These are phyloP conservation scores for Neonectria hederae DNA, from an alignment of 2,329 filamentous ascomycete genomes.

Conservation along the genomic window DNA sequence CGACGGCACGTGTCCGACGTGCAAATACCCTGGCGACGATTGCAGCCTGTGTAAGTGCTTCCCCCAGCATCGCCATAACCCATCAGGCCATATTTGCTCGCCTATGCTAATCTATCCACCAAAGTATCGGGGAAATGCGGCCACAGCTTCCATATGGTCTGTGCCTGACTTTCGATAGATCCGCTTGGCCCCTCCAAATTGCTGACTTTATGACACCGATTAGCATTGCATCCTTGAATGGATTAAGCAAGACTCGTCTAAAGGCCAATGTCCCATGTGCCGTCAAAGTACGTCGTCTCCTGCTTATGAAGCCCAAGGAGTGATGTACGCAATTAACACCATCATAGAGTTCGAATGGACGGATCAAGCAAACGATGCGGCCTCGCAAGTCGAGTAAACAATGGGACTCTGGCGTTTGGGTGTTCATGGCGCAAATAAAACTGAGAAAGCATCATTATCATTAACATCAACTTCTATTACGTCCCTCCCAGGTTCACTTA, in stretches of 20 bases:
- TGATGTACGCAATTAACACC: conserved; percentile 19
- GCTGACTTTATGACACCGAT: conserved; percentile 29
- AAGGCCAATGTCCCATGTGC: conserved; percentile 97
- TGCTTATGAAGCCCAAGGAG: not conserved
- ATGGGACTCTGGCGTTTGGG: conserved; percentile 31
- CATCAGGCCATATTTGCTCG: conserved; percentile 24
- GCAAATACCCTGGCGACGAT: conserved; percentile 97
- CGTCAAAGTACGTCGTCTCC: conserved; percentile 75
- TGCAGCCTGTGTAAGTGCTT: conserved; percentile 81
- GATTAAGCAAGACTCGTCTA: conserved; percentile 94
- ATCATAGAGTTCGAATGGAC: conserved; percentile 53
- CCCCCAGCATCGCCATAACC: conserved; percentile 9
- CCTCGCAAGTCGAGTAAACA: conserved; percentile 42
- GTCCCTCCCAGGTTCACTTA: not conserved
- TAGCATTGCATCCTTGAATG: conserved; percentile 96
- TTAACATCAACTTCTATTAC: not conserved
- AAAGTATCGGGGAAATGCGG: conserved; percentile 95
- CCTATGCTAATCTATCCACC: conserved; percentile 30
- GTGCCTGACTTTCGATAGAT: conserved; percentile 33
- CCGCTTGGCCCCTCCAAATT: conserved; percentile 19
- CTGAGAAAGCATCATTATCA: conserved; percentile 9
- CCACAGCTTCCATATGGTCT: conserved; percentile 96
- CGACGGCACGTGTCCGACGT: conserved; percentile 96
- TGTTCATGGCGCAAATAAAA: conserved; percentile 33
- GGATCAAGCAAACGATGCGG: conserved; percentile 48